Base-by-base conservation (phyloP, 352 stramenopile genomes). In the Peronospora farinosa region DNA sequence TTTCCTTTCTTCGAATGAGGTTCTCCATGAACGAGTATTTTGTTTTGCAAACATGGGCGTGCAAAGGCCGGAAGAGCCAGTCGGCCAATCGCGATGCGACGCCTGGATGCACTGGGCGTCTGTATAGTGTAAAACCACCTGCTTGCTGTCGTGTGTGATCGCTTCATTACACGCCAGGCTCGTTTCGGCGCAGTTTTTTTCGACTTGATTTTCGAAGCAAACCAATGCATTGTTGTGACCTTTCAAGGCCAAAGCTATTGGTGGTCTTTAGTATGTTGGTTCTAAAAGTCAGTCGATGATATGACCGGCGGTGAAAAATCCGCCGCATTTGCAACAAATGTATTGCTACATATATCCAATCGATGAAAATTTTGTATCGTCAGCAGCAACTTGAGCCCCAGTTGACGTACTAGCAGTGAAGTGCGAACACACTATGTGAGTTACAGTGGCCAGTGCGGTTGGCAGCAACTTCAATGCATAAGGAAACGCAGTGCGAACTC, bases 1-100 rank as follows among this genome's bases (percentile, higher is more conserved):
- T 63, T 68, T 48, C 63, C 39, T 51, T 53, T 70, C 54, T 57
- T 13, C 28, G 49, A 70, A 60, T 67, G 62, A 60, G 37, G 44
- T 35, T 38, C 15, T 55, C 25, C 21, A 40, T 23, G 32, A 42
- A 51, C 21, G 45, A 47, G 49, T 58, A 65, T n/a, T n/a, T n/a
- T n/a, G 61, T 66, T 69, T 66, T 63, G 57, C 47, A 33, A 47
- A 49, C 23, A 13, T 31, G 25, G 43, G 37, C 13, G 41, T 30
- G 55, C 47, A 48, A 36, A 40, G 49, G 53, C 25, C 37, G 36
- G 19, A 63, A 65, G 61, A 69, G 61, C 61, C 61, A 69, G 61
- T 48, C 32, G 28, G 45, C 54, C 52, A 66, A 66, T 69, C 61
- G 52, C 53, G 38, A 57, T 33, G 25, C 42, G 43, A 51, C 53